A percentile compares a stretch with the other conserved stretches of the same genome.
phyloP scores from a whole-genome alignment of 2,329 filamentous ascomycete genomes.

The Rhynchosporium graminicola region DNA sequence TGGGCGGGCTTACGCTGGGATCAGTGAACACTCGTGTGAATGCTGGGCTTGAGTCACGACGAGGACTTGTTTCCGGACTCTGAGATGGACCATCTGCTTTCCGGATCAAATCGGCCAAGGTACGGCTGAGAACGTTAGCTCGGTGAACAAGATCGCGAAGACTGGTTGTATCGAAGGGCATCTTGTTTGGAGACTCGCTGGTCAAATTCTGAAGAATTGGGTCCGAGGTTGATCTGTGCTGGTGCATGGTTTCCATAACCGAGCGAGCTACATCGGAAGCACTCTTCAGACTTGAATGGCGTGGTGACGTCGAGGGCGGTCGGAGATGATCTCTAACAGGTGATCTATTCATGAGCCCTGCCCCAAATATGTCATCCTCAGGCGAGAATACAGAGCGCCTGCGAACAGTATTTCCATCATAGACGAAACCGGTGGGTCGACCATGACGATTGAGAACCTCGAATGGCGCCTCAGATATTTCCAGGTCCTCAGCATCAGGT shows the following conservation, averaged over 20 bases:
- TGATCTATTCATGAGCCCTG: constrained; percentile 30
- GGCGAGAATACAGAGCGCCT: constrained; percentile 64
- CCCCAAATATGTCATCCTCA: constrained; percentile 66
- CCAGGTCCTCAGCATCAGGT: constrained; percentile 46
- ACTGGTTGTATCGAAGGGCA: constrained; percentile 70
- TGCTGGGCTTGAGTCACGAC: constrained; percentile 62
- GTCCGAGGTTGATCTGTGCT: constrained; percentile 49
- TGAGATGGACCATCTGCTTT: constrained; percentile 58
- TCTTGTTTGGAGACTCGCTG: constrained; percentile 46
- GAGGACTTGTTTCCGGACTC: constrained; percentile 53
- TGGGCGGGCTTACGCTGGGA: constrained; percentile 56
- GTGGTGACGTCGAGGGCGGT: constrained; percentile 30
- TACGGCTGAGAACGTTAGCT: constrained; percentile 59
- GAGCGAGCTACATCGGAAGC: constrained; percentile 56
- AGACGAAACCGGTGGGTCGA: constrained; percentile 41
- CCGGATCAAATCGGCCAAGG: constrained; percentile 60
- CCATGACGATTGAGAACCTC: constrained; percentile 36
- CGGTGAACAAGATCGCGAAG: constrained; percentile 66
- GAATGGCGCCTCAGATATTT: constrained; percentile 53
- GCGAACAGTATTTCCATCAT: constrained; percentile 53
- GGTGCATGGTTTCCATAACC: constrained; percentile 65
- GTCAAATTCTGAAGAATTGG: constrained; percentile 38
- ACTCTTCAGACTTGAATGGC: constrained; percentile 37
- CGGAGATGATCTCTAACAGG: constrained; percentile 42
- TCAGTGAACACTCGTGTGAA: constrained; percentile 68